Percentiles rank a stretch among this genome's conserved stretches.
Evolutionary conservation across 2,329 filamentous ascomycete species (phyloP).

Genomic region (Aspergillus luchuensis): DNA sequence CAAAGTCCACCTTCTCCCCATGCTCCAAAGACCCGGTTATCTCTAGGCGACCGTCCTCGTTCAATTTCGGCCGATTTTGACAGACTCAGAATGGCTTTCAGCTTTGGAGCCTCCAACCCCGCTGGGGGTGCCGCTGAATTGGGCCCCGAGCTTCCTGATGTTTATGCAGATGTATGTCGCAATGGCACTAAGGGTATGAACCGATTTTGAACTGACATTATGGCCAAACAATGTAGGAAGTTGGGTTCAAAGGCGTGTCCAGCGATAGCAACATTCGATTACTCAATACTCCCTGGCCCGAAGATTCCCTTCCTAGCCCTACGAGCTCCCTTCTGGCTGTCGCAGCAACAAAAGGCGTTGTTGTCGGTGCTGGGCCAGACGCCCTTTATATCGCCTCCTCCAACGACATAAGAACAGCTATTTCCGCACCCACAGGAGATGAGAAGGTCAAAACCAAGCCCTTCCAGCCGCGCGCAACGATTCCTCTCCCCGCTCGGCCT

Average conservation of each 20-base stretch:
- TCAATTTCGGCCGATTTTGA: conserved; percentile 42
- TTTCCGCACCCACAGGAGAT: conserved; percentile 59
- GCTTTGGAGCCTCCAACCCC: conserved; percentile 55
- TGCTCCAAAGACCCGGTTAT: conserved; percentile 37
- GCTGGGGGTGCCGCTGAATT: conserved; percentile 47
- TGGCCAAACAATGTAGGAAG: conserved; percentile 50
- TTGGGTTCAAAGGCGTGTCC: conserved; percentile 79
- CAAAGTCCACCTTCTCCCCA: conserved; percentile 40
- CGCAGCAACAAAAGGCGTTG: conserved; percentile 74
- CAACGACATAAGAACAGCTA: conserved; percentile 74
- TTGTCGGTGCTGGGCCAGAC: conserved; percentile 86
- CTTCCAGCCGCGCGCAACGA: conserved; percentile 72
- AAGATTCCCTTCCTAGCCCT: conserved; percentile 67
- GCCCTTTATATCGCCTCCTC: conserved; percentile 75
- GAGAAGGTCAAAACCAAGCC: conserved; percentile 65
- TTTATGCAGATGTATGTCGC: conserved; percentile 73
- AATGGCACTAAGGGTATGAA: background rate
- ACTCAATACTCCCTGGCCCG: conserved; percentile 75
- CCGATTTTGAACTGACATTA: background rate
- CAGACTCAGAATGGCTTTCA: conserved; percentile 62
- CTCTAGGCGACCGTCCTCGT: conserved; percentile 40
- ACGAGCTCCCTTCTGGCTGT: conserved; percentile 83
- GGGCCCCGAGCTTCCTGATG: conserved; percentile 71
- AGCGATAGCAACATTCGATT: conserved; percentile 80
- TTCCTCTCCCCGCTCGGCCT: conserved; percentile 72